These are phyloP conservation scores for Trichoderma orchidacearum DNA, from an alignment of 495 filamentous ascomycete species.

Conservation along the genomic window DNA sequence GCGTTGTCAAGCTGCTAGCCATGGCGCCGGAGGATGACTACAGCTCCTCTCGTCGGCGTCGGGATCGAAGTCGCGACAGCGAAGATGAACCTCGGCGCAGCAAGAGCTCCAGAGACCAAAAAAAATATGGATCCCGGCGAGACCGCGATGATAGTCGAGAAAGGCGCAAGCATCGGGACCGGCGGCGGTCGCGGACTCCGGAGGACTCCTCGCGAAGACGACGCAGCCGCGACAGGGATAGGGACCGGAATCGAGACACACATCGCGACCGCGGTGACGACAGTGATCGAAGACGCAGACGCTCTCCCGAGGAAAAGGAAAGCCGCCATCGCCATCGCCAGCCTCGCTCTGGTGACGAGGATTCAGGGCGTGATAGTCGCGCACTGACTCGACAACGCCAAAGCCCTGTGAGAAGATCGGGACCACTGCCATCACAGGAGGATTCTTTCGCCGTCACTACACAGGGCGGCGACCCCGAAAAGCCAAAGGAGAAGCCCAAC, in stretches of 20 bases:
- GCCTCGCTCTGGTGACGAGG: constrained; percentile 3
- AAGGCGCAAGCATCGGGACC: not conserved
- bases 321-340: not conserved
- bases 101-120: not conserved
- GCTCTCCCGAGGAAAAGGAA: not conserved
- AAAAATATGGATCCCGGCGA: not conserved
- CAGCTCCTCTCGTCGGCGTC: not conserved
- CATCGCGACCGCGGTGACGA: not conserved
- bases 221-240: not conserved
- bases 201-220: not conserved
- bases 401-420: constrained; percentile 25
- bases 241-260: not conserved
- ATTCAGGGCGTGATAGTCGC: constrained; percentile 2
- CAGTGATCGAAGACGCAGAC: constrained; percentile 4
- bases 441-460: constrained; percentile 47
- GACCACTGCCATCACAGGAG: constrained; percentile 55
- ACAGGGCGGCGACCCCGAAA: constrained; percentile 28
- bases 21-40: not conserved
- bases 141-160: not conserved
- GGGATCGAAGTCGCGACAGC: not conserved
- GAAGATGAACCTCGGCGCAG: not conserved
- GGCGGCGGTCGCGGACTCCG: not conserved
- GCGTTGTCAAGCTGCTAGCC: not conserved
- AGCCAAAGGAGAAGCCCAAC: constrained; percentile 80
- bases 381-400: constrained; percentile 5